Percentiles rank a stretch among this genome's conserved stretches.
Conservation (phyloP, 345 rosid genomes). For the Eucalyptus coolabah region DNA sequence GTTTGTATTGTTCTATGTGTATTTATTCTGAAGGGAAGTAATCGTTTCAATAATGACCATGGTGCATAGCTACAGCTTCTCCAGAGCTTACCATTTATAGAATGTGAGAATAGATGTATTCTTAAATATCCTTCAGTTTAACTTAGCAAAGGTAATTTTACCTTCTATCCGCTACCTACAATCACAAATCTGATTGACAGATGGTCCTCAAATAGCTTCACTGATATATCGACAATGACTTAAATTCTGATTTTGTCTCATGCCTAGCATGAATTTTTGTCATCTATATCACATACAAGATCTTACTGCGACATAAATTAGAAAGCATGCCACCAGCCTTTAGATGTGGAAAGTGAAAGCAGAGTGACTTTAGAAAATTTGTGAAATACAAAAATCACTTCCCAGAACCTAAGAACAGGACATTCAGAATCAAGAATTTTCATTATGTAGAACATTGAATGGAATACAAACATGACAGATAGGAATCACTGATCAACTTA, state of each 20-base stretch:
- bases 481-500: constrained; percentile 9
- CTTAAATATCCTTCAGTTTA: neutral
- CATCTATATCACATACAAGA: neutral
- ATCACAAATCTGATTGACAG: neutral
- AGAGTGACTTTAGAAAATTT: neutral
- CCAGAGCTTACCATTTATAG: neutral
- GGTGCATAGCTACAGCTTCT: neutral
- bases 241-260: neutral
- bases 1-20: neutral
- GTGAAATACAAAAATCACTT: neutral
- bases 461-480: neutral
- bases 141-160: neutral
- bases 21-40: neutral
- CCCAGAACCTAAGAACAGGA: neutral
- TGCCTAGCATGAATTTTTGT: neutral
- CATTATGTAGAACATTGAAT: neutral
- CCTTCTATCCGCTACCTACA: neutral
- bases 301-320: neutral
- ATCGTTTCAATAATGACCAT: neutral
- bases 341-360: neutral
- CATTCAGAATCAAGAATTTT: neutral
- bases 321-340: neutral
- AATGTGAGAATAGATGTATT: neutral
- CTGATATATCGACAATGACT: neutral
- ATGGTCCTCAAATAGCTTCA: neutral